Conservation (phyloP, 768 basidiomycete genomes). For the Lentinula aciculospora region DNA sequence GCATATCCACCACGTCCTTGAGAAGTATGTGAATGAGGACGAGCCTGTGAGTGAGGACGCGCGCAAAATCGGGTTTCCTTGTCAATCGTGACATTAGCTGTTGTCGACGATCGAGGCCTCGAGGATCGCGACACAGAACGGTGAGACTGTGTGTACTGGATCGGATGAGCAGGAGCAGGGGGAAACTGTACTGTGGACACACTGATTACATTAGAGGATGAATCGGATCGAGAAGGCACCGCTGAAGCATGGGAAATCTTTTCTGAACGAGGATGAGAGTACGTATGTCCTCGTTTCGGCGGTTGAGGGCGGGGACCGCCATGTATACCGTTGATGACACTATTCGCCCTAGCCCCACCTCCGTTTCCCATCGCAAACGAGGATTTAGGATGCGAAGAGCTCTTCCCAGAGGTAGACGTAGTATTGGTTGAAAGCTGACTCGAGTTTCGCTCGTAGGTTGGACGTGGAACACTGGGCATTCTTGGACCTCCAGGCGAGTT, state of each 20-base stretch:
- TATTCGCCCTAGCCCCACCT: not conserved
- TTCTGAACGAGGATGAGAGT: constrained; percentile 16
- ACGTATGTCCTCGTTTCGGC: constrained; percentile 33
- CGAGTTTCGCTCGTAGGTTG: not conserved
- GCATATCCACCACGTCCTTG: not conserved
- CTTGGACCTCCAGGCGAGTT: not conserved
- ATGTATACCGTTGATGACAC: constrained; percentile 16
- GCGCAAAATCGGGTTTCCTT: not conserved
- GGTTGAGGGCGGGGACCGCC: constrained; percentile 25
- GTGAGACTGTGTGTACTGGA: not conserved
- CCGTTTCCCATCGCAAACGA: not conserved
- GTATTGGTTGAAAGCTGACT: constrained; percentile 17
- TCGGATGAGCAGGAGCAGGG: not conserved
- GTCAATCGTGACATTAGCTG: not conserved
- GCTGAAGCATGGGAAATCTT: not conserved
- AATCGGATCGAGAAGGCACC: not conserved
- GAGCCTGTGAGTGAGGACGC: not conserved
- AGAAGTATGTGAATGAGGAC: constrained; percentile 1
- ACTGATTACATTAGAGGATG: not conserved
- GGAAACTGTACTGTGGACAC: constrained; percentile 7
- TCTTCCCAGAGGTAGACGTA: constrained; percentile 26
- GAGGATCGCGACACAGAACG: not conserved
- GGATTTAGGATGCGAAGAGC: constrained; percentile 2
- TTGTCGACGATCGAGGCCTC: not conserved
- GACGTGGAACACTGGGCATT: constrained; percentile 1